phyloP scores from a whole-genome alignment of 1,284 basidiomycete species.

The Tremellales sp. region DNA sequence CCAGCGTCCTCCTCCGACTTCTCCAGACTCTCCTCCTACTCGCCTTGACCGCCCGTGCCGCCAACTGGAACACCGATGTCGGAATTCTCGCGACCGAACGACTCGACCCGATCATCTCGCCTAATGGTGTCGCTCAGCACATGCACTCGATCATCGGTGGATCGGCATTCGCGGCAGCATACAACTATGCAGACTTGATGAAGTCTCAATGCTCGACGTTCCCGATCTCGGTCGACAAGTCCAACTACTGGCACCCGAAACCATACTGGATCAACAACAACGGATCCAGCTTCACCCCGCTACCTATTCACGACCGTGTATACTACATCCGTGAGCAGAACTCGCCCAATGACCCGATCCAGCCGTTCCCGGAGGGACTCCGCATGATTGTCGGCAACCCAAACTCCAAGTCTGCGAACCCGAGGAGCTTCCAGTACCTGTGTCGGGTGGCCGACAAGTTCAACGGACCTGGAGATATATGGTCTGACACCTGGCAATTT shows the following conservation, averaged over 20 bases:
- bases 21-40: neutral
- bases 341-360: constrained; percentile 12
- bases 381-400: constrained; percentile 30
- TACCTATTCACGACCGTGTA: constrained; percentile 19
- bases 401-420: constrained; percentile 16
- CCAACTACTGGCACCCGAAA: constrained; percentile 27
- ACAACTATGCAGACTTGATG: constrained; percentile 23
- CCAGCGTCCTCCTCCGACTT: neutral
- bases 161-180: constrained; percentile 30
- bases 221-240: constrained; percentile 30
- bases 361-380: constrained; percentile 32
- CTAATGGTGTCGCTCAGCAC: constrained; percentile 17
- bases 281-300: constrained; percentile 13
- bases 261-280: constrained; percentile 18
- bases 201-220: constrained; percentile 21
- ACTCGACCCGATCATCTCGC: constrained; percentile 21
- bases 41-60: neutral
- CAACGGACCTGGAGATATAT: constrained; percentile 5
- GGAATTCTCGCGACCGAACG: constrained; percentile 16
- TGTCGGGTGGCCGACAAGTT: constrained; percentile 11
- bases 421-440: constrained; percentile 17
- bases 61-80: constrained; percentile 2
- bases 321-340: constrained; percentile 33
- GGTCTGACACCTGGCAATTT: constrained; percentile 29
- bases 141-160: constrained; percentile 28